phyloP scores from a whole-genome alignment of 2,329 filamentous ascomycete species.

The Raffaelea arxii region DNA sequence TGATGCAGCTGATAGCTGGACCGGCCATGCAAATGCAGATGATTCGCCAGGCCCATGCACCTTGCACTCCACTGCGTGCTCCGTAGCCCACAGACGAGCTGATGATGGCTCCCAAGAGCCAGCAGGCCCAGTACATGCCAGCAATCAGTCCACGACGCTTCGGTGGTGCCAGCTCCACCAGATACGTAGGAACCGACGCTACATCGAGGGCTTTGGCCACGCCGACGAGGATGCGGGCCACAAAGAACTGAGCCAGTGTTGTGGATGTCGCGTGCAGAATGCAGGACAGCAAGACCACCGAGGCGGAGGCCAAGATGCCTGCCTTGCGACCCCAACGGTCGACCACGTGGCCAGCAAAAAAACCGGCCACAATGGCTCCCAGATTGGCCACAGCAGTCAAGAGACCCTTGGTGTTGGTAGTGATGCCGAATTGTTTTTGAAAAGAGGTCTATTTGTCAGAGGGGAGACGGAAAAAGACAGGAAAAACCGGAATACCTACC shows the following conservation, averaged over 20 bases:
- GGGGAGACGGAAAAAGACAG: not conserved
- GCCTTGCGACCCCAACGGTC: conserved; percentile 17
- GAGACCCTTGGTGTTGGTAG: conserved; percentile 4
- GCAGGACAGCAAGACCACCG: conserved; percentile 8
- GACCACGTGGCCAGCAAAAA: conserved; percentile 14
- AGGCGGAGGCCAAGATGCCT: conserved; percentile 13
- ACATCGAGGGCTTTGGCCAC: conserved; percentile 18
- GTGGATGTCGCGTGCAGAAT: conserved; percentile 14
- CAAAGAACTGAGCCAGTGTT: conserved; percentile 13
- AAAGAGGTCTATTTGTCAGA: not conserved
- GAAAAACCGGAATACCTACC: not conserved
- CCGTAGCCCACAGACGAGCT: conserved; percentile 33
- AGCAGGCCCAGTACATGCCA: conserved; percentile 37
- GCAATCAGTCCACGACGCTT: conserved; percentile 35
- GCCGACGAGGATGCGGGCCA: conserved; percentile 17
- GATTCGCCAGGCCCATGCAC: conserved; percentile 34
- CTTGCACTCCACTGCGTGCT: conserved; percentile 25
- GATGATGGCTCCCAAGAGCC: conserved; percentile 36
- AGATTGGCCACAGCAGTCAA: conserved; percentile 10
- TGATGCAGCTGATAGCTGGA: conserved; percentile 30
- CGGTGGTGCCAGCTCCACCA: conserved; percentile 16
- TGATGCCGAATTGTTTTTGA: conserved; percentile 1
- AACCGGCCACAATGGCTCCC: conserved; percentile 16
- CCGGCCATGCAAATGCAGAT: conserved; percentile 7
- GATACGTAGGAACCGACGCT: conserved; percentile 18